These are phyloP conservation scores for Albugo candida DNA, from an alignment of 352 stramenopile genomes.

Conservation along the genomic window DNA sequence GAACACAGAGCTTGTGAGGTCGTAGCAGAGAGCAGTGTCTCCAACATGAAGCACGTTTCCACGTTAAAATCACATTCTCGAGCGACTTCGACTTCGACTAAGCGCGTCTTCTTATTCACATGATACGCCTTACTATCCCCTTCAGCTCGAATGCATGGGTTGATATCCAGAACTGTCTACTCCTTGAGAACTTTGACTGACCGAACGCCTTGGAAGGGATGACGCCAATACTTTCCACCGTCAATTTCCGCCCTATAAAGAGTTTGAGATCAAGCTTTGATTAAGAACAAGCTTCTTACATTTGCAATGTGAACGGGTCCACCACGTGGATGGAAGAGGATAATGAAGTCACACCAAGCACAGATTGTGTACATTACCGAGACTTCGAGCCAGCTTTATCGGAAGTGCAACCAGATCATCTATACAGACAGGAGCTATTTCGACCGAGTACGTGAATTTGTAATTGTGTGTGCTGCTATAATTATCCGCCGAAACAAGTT, in stretches of 20 bases:
- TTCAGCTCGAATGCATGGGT: conserved; percentile 37
- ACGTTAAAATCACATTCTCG: conserved; percentile 69
- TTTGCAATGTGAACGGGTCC: conserved; percentile 94
- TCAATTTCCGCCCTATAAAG: conserved; percentile 58
- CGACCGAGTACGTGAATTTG: conserved; percentile 97
- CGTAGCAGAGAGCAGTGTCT: conserved; percentile 95
- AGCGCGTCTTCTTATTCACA: conserved; percentile 50
- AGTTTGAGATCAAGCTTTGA: neutral
- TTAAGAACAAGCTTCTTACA: conserved; percentile 13
- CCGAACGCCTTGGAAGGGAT: conserved; percentile 87
- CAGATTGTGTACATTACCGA: conserved; percentile 92
- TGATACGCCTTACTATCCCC: conserved; percentile 49
- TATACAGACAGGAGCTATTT: conserved; percentile 99
- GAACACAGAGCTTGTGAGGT: conserved; percentile 89
- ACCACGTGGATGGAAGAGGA: conserved; percentile 95
- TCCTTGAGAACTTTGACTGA: conserved; percentile 77
- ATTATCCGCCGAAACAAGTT: conserved; percentile 97
- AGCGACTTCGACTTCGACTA: conserved; percentile 69
- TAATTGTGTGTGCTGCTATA: conserved; percentile 99
- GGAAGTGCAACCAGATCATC: conserved; percentile 81
- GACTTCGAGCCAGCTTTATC: conserved; percentile 73
- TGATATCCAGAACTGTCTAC: conserved; percentile 68
- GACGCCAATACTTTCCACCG: conserved; percentile 88
- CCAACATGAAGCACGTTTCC: conserved; percentile 93
- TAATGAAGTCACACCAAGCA: conserved; percentile 77